These are phyloP conservation scores for Allantophomopsis lycopodina DNA, from an alignment of 2,329 filamentous ascomycete species.

Conservation along the genomic window DNA sequence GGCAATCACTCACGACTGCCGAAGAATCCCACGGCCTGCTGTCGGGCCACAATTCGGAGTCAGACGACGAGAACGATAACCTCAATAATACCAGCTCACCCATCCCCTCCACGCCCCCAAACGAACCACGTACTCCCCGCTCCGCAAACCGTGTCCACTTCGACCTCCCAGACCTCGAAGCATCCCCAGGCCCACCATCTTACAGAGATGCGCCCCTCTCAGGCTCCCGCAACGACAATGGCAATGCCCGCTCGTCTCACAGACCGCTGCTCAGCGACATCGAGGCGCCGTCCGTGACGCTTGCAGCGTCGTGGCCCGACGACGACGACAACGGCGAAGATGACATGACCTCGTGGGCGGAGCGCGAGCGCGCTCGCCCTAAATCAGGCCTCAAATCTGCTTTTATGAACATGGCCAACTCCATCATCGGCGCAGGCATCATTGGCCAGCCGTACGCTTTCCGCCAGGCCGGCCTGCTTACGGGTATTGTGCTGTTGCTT, in stretches of 20 bases:
- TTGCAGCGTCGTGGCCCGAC: conserved; percentile 30
- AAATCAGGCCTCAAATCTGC: conserved; percentile 77
- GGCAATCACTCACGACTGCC: neutral
- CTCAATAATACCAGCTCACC: conserved; percentile 10
- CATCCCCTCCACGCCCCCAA: conserved; percentile 2
- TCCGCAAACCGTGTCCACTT: conserved; percentile 20
- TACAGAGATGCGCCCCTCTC: conserved; percentile 6
- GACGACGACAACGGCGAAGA: conserved; percentile 25
- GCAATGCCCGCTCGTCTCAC: conserved; percentile 4
- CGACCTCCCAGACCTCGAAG: conserved; percentile 12
- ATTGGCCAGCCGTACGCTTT: conserved; percentile 93
- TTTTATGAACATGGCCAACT: conserved; percentile 99
- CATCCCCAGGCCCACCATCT: neutral
- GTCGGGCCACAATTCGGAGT: conserved; percentile 10
- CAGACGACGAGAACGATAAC: conserved; percentile 16
- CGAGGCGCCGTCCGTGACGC: conserved; percentile 65
- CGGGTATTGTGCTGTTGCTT: conserved; percentile 67
- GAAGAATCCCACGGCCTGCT: conserved; percentile 26
- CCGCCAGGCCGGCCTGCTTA: conserved; percentile 73
- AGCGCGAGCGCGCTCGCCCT: conserved; percentile 47
- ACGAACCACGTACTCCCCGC: conserved; percentile 14
- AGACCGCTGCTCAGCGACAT: conserved; percentile 57
- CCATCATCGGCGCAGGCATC: conserved; percentile 73
- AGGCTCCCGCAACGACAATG: conserved; percentile 11
- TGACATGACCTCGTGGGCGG: conserved; percentile 23